A percentile compares a stretch with the other conserved stretches of the same genome.
These are phyloP conservation scores for Scheffersomyces segobiensis DNA, from an alignment of 1,139 yeast species.

Conservation along the genomic window DNA sequence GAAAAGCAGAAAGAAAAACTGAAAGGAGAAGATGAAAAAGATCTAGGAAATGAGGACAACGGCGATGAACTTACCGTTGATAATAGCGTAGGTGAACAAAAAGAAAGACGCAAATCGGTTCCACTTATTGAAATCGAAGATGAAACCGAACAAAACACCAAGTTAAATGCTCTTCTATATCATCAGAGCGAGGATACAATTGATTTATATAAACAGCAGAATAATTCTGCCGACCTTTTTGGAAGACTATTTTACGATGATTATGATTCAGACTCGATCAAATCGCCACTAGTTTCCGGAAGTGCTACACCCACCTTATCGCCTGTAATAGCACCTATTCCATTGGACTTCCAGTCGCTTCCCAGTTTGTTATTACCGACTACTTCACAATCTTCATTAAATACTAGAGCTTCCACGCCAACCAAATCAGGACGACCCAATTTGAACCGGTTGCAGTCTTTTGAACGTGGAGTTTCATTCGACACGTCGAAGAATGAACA, in stretches of 20 bases:
- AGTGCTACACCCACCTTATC: constrained; percentile 14
- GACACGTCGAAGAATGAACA: constrained; percentile 46
- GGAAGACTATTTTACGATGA: constrained; percentile 49
- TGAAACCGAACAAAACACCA: constrained; percentile 41
- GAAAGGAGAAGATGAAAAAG: not conserved
- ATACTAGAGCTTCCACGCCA: not conserved
- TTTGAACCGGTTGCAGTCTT: constrained; percentile 6
- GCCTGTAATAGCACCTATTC: constrained; percentile 11
- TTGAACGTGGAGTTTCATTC: constrained; percentile 48
- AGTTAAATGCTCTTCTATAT: constrained; percentile 40
- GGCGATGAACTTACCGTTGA: not conserved
- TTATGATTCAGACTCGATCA: constrained; percentile 35
- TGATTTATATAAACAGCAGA: constrained; percentile 41
- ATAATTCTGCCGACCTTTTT: constrained; percentile 41
- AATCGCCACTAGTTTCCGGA: constrained; percentile 22
- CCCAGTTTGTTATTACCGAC: not conserved
- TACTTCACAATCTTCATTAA: not conserved
- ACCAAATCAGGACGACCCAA: not conserved
- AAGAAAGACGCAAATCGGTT: constrained; percentile 1
- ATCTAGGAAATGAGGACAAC: not conserved
- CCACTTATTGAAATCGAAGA: constrained; percentile 7
- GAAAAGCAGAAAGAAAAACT: not conserved
- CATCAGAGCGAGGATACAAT: constrained; percentile 43
- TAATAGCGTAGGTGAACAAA: not conserved
- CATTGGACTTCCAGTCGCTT: not conserved